Evolutionary conservation across 768 basidiomycete species (phyloP), one percentile per base, ranked within the genome.

Genomic region (Leccinum uliginosum): DNA sequence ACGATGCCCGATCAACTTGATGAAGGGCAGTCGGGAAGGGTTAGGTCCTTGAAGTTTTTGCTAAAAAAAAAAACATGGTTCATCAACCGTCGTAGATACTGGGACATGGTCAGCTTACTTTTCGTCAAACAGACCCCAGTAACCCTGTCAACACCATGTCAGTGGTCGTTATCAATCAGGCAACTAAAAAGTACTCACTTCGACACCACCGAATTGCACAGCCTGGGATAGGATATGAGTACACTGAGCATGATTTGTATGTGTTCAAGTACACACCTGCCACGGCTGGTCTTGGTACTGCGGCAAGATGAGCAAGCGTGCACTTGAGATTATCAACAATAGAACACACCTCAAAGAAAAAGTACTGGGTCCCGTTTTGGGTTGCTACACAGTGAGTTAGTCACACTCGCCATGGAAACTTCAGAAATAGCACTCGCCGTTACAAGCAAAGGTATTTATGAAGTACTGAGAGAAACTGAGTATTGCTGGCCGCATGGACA

Each of bases 371-470:
- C 12, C 82, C 81, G 59, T 93, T 93, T 17, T 70, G 59, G 69
- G 93, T 97, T 0, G 95, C 89, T 67, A 51, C 10, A 19, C 9
- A 51, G 17, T 17, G 35, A n/a, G 45, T 72, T 44, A 61, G 56
- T 55, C 23, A 9, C 15, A 9, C 27, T 48, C 48, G 29, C 34
- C 19, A 26, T 27, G 53, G 26, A 48, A 53, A 59, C 29, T 4
- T 49, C 15, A 14, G 26, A 51, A 30, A 8, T 5, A 34, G 32
- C 3, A 58, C 68, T 59, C 53, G 51, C 71, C 71, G 60, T 65
- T 64, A 66, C 96, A 99, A 8, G 94, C 84, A 62, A 92, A 99
- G 0, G 81, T 84, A 68, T 98, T 78, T 57, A 99, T 67, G 80
- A 91, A 99, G 17, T 68, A 82, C 82, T 98, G 58, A 46, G 49